Evolutionary conservation across 2,329 filamentous ascomycete species (phyloP).

Genomic region (Cyphellophora europaea): DNA sequence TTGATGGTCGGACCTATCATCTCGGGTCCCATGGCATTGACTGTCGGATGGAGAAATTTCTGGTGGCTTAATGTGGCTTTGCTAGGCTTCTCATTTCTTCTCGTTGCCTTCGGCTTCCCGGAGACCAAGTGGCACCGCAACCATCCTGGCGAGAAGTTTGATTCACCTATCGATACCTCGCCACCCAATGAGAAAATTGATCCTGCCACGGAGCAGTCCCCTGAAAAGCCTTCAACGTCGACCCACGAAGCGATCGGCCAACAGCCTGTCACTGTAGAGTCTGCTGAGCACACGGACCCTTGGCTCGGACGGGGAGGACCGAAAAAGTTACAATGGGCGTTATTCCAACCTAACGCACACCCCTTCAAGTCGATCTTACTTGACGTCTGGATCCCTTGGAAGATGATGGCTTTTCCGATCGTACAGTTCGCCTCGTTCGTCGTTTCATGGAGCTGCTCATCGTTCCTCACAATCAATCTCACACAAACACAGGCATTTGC

Average conservation of each 20-base stretch:
- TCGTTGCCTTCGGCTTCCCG: slow-evolving; percentile 52
- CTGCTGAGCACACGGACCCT: slow-evolving; percentile 39
- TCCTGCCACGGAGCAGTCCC: slow-evolving; percentile 4
- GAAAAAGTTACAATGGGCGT: slow-evolving; percentile 44
- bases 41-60: slow-evolving; percentile 52
- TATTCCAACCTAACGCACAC: slow-evolving; percentile 42
- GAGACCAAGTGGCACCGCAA: slow-evolving; percentile 52
- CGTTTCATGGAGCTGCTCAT: slow-evolving; percentile 50
- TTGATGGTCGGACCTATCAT: slow-evolving; percentile 53
- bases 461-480: slow-evolving; percentile 53
- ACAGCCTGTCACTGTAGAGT: slow-evolving; percentile 15
- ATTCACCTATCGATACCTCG: neutral
- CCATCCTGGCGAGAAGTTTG: slow-evolving; percentile 21
- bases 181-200: slow-evolving; percentile 2
- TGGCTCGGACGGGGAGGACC: slow-evolving; percentile 48
- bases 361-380: slow-evolving; percentile 34
- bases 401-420: slow-evolving; percentile 53
- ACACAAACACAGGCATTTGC: slow-evolving; percentile 47
- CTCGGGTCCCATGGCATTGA: slow-evolving; percentile 50
- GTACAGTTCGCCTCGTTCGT: slow-evolving; percentile 54
- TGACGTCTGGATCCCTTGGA: slow-evolving; percentile 54
- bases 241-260: slow-evolving; percentile 5
- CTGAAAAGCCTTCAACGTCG: slow-evolving; percentile 5
- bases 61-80: slow-evolving; percentile 58
- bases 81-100: slow-evolving; percentile 38